A percentile compares a stretch with the other conserved stretches of the same genome.
Conservation (phyloP, 2,329 filamentous ascomycete species). For the Meredithiella fracta region DNA sequence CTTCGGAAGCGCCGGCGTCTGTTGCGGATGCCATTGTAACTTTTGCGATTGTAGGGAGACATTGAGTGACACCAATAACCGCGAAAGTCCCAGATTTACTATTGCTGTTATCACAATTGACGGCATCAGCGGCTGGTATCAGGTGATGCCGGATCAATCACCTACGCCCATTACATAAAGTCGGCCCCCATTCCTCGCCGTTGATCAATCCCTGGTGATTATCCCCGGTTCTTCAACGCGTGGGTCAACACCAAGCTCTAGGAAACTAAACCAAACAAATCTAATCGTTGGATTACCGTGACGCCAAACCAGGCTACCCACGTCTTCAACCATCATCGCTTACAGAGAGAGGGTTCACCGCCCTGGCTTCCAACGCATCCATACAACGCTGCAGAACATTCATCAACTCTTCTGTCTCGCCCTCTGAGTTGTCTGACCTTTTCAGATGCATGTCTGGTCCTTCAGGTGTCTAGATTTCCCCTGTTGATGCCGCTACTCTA, state of each 20-base stretch:
- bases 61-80: background rate
- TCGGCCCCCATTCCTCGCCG: background rate
- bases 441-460: background rate
- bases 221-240: background rate
- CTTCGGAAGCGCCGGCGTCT: background rate
- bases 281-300: background rate
- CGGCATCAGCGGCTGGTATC: background rate
- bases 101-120: background rate
- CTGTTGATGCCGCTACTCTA: background rate
- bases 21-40: background rate
- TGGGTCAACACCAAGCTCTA: background rate
- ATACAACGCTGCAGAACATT: too few relatives aligned
- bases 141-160: background rate
- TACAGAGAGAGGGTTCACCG: background rate
- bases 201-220: background rate
- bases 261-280: background rate
- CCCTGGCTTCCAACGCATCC: background rate
- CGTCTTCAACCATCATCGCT: background rate
- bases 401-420: background rate
- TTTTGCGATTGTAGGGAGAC: background rate
- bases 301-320: background rate
- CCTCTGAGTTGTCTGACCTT: background rate
- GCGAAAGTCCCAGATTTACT: background rate
- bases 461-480: background rate
- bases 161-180: background rate